Percentiles rank a stretch among this genome's conserved stretches.
Evolutionary conservation across 192 early-diverging fungal species (phyloP).

Genomic region (Gonapodya prolifera): DNA sequence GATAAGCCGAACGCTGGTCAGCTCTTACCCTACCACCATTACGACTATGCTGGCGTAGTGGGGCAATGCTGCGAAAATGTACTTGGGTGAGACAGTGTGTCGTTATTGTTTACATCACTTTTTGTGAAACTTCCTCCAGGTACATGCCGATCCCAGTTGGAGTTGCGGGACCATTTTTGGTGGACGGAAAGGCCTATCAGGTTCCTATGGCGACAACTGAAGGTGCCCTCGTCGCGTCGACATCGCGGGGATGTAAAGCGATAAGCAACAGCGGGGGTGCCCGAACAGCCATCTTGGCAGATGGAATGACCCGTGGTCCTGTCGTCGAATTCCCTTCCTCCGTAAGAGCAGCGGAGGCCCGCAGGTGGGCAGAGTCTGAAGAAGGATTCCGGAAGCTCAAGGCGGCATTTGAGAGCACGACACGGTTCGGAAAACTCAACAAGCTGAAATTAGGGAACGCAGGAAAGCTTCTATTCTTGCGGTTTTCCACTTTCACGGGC

Average conservation of each 20-base stretch:
- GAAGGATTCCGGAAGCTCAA: slow-evolving; percentile 50
- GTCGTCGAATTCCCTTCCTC: slow-evolving; percentile 74
- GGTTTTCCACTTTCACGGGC: slow-evolving; percentile 81
- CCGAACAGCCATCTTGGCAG: slow-evolving; percentile 56
- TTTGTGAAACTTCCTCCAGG: background rate
- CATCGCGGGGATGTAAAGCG: slow-evolving; percentile 88
- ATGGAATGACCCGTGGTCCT: slow-evolving; percentile 90
- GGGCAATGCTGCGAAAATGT: slow-evolving; percentile 96
- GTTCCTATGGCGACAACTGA: slow-evolving; percentile 96
- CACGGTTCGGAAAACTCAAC: slow-evolving; percentile 74
- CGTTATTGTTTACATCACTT: background rate
- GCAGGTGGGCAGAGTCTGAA: slow-evolving; percentile 55
- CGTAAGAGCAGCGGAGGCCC: slow-evolving; percentile 46
- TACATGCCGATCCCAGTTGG: slow-evolving; percentile 86
- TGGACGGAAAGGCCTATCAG: slow-evolving; percentile 69
- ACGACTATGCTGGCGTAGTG: slow-evolving; percentile 78
- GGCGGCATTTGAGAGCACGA: slow-evolving; percentile 72
- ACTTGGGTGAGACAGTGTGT: slow-evolving; percentile 36
- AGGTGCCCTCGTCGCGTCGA: slow-evolving; percentile 78
- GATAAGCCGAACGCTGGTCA: slow-evolving; percentile 18
- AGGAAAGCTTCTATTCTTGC: slow-evolving; percentile 70
- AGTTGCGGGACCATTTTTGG: slow-evolving; percentile 73
- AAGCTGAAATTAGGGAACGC: slow-evolving; percentile 70
- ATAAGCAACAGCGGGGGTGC: slow-evolving; percentile 80
- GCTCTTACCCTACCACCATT: slow-evolving; percentile 65